These are phyloP conservation scores for Kluyveromyces nonfermentans DNA, from an alignment of 805 yeast genomes.

Conservation along the genomic window DNA sequence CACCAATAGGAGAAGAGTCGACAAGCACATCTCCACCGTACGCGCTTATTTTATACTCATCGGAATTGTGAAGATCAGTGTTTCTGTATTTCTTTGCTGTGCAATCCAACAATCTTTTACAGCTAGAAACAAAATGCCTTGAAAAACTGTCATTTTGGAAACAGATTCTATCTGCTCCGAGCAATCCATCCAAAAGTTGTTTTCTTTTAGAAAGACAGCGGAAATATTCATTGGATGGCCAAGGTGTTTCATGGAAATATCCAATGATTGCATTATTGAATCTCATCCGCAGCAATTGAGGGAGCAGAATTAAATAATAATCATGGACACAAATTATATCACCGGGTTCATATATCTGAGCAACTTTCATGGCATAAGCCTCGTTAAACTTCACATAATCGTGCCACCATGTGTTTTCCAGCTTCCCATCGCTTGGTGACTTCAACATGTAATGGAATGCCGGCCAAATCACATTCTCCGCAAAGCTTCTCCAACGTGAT, in stretches of 20 bases:
- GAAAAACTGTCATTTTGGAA: slow-evolving; percentile 83
- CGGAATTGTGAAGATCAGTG: slow-evolving; percentile 15
- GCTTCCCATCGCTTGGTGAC: slow-evolving; percentile 52
- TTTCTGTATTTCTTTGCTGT: slow-evolving; percentile 39
- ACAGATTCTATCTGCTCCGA: slow-evolving; percentile 79
- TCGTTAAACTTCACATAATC: slow-evolving; percentile 88
- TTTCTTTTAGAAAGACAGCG: slow-evolving; percentile 78
- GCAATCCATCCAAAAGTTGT: slow-evolving; percentile 78
- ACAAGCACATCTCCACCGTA: slow-evolving; percentile 73
- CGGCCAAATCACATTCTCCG: slow-evolving; percentile 90
- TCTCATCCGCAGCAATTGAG: slow-evolving; percentile 73
- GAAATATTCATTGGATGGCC: slow-evolving; percentile 91
- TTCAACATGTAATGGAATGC: slow-evolving; percentile 87
- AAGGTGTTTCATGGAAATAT: slow-evolving; percentile 80
- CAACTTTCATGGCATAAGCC: slow-evolving; percentile 74
- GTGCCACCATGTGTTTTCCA: slow-evolving; percentile 70
- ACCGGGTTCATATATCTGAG: slow-evolving; percentile 70
- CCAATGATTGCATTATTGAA: slow-evolving; percentile 60
- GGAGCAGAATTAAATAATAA: slow-evolving; percentile 71
- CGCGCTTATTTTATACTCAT: slow-evolving; percentile 40
- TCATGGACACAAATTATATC: slow-evolving; percentile 92
- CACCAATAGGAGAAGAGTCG: slow-evolving; percentile 79
- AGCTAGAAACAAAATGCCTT: slow-evolving; percentile 84
- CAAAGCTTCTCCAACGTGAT: slow-evolving; percentile 77
- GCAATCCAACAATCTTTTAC: slow-evolving; percentile 79